Percentiles rank a stretch among this genome's conserved stretches.
Conservation (phyloP, 2,329 filamentous ascomycete genomes). For the Fusarium agapanthi region DNA sequence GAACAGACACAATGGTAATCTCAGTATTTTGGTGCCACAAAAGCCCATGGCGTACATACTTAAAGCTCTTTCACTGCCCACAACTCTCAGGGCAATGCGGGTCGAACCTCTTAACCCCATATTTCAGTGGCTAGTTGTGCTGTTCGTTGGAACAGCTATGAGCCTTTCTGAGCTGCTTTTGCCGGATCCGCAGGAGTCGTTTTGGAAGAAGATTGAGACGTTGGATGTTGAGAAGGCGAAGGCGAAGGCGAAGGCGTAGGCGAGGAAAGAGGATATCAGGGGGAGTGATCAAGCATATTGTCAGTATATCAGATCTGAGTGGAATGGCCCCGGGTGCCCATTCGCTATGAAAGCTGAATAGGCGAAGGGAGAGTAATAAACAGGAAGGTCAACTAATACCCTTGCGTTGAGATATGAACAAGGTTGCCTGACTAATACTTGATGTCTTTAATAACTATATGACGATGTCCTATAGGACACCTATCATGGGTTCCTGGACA, state of each 20-base stretch:
- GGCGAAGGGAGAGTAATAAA: too few species aligned
- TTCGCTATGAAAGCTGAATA: background rate
- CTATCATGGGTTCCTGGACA: background rate
- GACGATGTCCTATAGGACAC: fast-evolving
- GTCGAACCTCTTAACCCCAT: background rate
- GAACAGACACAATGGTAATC: background rate
- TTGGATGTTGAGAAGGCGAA: background rate
- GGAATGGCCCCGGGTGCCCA: background rate
- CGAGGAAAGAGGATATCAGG: background rate
- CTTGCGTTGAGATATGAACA: fast-evolving
- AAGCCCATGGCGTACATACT: background rate
- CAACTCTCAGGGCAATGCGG: background rate
- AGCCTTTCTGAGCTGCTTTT: background rate
- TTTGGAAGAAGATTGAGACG: background rate
- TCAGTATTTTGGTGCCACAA: background rate
- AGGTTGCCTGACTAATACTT: fast-evolving
- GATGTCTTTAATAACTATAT: fast-evolving
- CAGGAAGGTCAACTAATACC: fast-evolving
- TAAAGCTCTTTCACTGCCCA: background rate
- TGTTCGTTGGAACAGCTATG: background rate
- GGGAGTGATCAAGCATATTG: background rate
- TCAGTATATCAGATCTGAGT: background rate
- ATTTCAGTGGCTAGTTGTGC: background rate
- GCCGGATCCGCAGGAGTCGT: background rate
- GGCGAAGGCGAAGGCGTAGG: background rate